phyloP scores from a whole-genome alignment of 345 rosid genomes.

The Populus tremula region DNA sequence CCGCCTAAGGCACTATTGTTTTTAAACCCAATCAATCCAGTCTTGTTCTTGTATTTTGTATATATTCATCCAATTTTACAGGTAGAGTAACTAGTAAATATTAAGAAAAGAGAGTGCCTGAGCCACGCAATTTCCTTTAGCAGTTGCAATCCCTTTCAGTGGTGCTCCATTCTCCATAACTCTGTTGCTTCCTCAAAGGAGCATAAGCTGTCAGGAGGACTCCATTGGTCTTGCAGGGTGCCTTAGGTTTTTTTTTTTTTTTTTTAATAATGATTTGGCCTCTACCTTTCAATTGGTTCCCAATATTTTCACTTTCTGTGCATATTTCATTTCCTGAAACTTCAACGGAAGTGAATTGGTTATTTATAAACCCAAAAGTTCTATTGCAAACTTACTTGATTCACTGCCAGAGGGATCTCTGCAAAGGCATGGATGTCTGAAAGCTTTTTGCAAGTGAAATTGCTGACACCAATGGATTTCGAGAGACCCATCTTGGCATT shows the following conservation, averaged over 20 bases:
- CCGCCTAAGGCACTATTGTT: constrained; percentile 51
- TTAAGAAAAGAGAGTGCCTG: constrained; percentile 41
- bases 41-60: background rate
- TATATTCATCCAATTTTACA: background rate
- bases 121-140: constrained; percentile 64
- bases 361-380: background rate
- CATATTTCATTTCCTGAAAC: background rate
- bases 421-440: constrained; percentile 53
- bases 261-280: constrained; percentile 78
- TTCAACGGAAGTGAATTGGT: background rate
- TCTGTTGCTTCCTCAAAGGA: constrained; percentile 58
- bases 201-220: constrained; percentile 55
- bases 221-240: constrained; percentile 50
- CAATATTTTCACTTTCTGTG: background rate
- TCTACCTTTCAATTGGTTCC: constrained; percentile 52
- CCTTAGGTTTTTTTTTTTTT: constrained; percentile 38
- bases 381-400: constrained; percentile 47
- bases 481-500: constrained; percentile 60
- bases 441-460: constrained; percentile 73
- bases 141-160: constrained; percentile 56
- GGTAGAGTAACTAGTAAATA: background rate
- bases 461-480: constrained; percentile 75
- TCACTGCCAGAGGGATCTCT: constrained; percentile 61
- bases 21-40: background rate
- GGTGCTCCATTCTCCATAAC: constrained; percentile 51